Evolutionary conservation across 345 rosid species (phyloP).

Genomic region (Theobroma cacao): DNA sequence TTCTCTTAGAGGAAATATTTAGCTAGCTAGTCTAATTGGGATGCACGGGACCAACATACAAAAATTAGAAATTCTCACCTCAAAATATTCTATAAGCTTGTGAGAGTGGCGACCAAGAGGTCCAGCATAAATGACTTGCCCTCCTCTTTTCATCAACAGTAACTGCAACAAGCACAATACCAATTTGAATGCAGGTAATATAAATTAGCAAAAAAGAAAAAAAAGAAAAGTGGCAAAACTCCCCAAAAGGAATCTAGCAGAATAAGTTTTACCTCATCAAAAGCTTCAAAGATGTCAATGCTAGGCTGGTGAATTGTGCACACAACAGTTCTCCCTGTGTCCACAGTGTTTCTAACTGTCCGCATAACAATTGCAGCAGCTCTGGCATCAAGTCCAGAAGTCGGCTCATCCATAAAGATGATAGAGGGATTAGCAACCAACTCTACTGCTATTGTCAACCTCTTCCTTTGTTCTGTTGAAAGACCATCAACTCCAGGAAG

Average conservation of each 20-base stretch:
- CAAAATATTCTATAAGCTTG: constrained; percentile 79
- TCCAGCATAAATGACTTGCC: constrained; percentile 88
- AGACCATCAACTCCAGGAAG: constrained; percentile 87
- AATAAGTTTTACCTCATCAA: constrained; percentile 68
- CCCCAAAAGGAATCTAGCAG: not conserved
- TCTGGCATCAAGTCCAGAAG: constrained; percentile 95
- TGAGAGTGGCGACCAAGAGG: constrained; percentile 73
- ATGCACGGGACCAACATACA: not conserved
- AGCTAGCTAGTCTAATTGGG: not conserved
- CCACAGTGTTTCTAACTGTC: constrained; percentile 87
- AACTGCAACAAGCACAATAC: constrained; percentile 43
- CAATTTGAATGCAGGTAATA: not conserved
- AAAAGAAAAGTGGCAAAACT: not conserved
- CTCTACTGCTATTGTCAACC: constrained; percentile 94
- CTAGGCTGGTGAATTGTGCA: constrained; percentile 98
- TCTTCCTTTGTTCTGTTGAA: constrained; percentile 89
- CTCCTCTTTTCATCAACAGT: constrained; percentile 88
- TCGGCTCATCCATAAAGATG: constrained; percentile 95
- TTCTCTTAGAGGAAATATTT: not conserved
- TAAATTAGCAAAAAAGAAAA: not conserved
- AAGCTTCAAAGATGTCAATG: constrained; percentile 88
- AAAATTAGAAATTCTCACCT: constrained; percentile 37
- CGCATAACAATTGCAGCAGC: constrained; percentile 98
- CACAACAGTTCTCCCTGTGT: constrained; percentile 94
- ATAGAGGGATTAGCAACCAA: constrained; percentile 92